Conservation (phyloP, 2,329 filamentous ascomycete genomes). For the Colletotrichum horii region DNA sequence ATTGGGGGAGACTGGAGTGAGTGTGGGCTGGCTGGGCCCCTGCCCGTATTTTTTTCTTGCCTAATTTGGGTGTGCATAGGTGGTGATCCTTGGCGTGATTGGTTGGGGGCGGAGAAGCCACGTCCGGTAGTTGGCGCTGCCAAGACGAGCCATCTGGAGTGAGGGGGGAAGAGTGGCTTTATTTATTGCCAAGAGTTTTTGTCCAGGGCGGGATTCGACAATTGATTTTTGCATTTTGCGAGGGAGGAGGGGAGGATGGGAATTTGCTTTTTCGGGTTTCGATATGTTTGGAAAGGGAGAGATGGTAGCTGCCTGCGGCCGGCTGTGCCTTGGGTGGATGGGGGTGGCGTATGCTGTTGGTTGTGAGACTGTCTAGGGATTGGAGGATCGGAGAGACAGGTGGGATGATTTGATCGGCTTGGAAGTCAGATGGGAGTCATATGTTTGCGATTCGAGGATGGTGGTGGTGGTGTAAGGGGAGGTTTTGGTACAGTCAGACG, state of each 20-base stretch:
- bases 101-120: neutral
- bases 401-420: neutral
- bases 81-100: slow-evolving; percentile 15
- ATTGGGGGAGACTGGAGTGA: neutral
- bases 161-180: neutral
- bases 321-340: neutral
- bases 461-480: neutral
- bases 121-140: neutral
- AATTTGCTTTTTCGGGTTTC: neutral
- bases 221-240: neutral
- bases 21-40: neutral
- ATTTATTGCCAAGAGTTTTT: neutral
- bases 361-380: neutral
- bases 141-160: neutral
- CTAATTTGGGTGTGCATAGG: neutral
- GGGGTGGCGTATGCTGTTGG: neutral
- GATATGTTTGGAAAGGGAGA: neutral
- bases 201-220: neutral
- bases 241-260: neutral
- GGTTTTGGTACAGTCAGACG: neutral
- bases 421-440: neutral
- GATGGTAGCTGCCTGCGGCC: neutral
- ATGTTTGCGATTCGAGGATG: neutral
- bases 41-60: neutral
- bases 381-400: neutral